Percentiles rank a stretch among this genome's conserved stretches.
Evolutionary conservation across 2,329 filamentous ascomycete species (phyloP).

Genomic region (Sphaerostilbella broomeana): DNA sequence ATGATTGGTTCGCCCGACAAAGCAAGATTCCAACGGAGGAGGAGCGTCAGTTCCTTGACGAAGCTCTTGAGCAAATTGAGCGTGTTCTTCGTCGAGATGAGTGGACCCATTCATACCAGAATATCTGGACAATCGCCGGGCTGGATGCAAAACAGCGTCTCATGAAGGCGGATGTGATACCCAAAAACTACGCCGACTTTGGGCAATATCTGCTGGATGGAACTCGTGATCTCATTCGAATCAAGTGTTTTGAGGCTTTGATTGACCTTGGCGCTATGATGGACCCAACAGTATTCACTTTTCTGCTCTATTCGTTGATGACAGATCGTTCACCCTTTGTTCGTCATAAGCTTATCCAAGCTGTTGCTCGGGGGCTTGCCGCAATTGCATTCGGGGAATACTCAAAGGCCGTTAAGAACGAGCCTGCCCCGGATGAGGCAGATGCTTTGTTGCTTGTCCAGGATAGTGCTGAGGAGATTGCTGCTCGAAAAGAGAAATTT

Average conservation of each 20-base stretch:
- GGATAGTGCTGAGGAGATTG: constrained; percentile 43
- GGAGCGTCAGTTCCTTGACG: constrained; percentile 43
- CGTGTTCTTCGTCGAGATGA: constrained; percentile 61
- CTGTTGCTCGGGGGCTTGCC: constrained; percentile 53
- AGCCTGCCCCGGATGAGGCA: constrained; percentile 30
- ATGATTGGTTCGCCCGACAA: constrained; percentile 39
- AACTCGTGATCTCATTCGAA: constrained; percentile 55
- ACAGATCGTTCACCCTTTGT: constrained; percentile 59
- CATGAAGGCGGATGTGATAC: constrained; percentile 59
- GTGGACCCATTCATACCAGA: constrained; percentile 62
- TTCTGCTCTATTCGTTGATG: constrained; percentile 52
- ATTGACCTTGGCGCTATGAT: constrained; percentile 57
- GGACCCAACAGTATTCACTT: constrained; percentile 47
- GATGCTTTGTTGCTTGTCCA: constrained; percentile 37
- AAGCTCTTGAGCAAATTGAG: constrained; percentile 57
- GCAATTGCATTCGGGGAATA: constrained; percentile 58
- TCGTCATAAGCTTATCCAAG: constrained; percentile 52
- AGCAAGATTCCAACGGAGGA: constrained; percentile 40
- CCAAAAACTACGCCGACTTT: constrained; percentile 47
- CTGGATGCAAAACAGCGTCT: constrained; percentile 54
- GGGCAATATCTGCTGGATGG: constrained; percentile 59
- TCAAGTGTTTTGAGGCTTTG: constrained; percentile 59
- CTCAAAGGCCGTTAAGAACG: constrained; percentile 37
- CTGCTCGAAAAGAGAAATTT: constrained; percentile 56
- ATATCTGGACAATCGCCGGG: constrained; percentile 57